Evolutionary conservation across 441 rosid species (phyloP).

Genomic region (Jatropha podagrica): DNA sequence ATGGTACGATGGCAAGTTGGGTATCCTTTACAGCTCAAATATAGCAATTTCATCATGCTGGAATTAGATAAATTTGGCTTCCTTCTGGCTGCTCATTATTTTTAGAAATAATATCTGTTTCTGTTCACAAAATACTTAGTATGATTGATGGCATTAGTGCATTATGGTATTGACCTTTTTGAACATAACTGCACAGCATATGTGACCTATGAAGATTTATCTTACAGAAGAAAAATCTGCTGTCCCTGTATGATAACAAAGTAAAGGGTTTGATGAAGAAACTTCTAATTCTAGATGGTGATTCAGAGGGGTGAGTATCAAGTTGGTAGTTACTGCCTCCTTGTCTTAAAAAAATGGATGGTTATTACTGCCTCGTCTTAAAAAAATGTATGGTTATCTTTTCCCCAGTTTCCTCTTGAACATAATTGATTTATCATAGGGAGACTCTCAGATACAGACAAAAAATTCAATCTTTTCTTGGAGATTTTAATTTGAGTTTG

Average conservation of each 20-base stretch:
- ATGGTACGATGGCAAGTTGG: slow-evolving; percentile 1
- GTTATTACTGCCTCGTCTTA: too few relatives aligned
- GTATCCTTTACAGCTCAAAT: neutral
- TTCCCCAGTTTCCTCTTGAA: neutral
- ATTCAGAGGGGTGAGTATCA: slow-evolving; percentile 50
- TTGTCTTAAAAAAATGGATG: too few relatives aligned
- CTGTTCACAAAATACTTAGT: neutral
- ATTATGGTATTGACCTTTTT: slow-evolving; percentile 1
- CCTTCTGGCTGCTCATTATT: neutral
- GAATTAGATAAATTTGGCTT: neutral
- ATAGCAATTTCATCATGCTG: neutral
- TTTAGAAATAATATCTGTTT: neutral
- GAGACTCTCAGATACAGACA: neutral
- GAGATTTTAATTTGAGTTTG: neutral
- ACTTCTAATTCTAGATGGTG: slow-evolving; percentile 66
- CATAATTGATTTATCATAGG: neutral
- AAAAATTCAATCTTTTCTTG: neutral
- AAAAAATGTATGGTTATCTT: neutral
- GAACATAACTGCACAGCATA: slow-evolving; percentile 8
- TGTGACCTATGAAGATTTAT: slow-evolving; percentile 27
- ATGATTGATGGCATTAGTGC: neutral
- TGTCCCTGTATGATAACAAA: slow-evolving; percentile 57
- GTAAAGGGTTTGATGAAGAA: slow-evolving; percentile 74
- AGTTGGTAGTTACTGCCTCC: neutral
- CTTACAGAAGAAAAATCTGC: slow-evolving; percentile 68